Conservation (phyloP, 2,329 filamentous ascomycete species). For the Dendrostoma leiphaemia region DNA sequence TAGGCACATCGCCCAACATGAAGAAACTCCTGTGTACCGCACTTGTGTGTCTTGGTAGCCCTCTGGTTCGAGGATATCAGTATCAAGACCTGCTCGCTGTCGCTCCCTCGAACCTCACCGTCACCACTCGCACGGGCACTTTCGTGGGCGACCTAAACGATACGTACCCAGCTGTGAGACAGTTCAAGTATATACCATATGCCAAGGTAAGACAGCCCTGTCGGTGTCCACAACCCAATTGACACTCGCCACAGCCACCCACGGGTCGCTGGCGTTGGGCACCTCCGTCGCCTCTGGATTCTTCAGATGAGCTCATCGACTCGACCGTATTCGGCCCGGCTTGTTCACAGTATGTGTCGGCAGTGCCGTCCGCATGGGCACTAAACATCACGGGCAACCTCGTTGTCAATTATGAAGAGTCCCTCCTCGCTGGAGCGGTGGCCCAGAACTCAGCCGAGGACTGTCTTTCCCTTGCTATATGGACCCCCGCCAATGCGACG, state of each 20-base stretch:
- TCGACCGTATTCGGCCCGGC: conserved; percentile 1
- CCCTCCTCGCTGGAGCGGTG: background rate
- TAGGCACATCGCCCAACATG: background rate
- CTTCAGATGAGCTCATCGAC: background rate
- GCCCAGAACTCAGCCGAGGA: conserved; percentile 24
- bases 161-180: conserved; percentile 4
- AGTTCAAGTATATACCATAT: conserved; percentile 6
- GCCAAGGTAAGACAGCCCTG: background rate
- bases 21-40: background rate
- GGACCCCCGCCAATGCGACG: conserved; percentile 39
- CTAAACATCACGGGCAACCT: conserved; percentile 6
- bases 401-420: conserved; percentile 5
- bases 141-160: conserved; percentile 2
- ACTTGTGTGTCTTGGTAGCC: background rate
- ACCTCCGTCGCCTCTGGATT: conserved; percentile 6
- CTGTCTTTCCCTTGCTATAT: conserved; percentile 45
- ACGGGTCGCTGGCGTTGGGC: conserved; percentile 9
- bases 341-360: conserved; percentile 4
- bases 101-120: conserved; percentile 1
- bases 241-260: conserved; percentile 1
- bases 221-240: background rate
- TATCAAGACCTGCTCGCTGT: background rate
- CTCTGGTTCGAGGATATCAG: background rate
- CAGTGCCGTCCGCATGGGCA: conserved; percentile 1
- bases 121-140: background rate